A percentile compares a stretch with the other conserved stretches of the same genome.
These are phyloP conservation scores for Hypoxylon cercidicola DNA, from an alignment of 495 filamentous ascomycete species.

Conservation along the genomic window DNA sequence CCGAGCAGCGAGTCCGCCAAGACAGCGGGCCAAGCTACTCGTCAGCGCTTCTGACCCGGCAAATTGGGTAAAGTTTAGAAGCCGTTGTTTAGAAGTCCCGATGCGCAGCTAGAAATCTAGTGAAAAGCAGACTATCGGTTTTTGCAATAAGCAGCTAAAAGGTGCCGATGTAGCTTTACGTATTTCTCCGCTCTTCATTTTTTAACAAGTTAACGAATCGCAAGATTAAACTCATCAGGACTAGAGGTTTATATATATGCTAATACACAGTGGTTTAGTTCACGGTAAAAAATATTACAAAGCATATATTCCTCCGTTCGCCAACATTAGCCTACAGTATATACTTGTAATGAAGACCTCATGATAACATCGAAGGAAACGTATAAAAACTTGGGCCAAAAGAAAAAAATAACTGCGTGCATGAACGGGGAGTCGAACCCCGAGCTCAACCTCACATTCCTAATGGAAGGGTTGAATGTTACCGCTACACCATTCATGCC, in stretches of 20 bases:
- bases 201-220: too few species aligned
- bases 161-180: too few species aligned
- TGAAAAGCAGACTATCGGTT: background rate
- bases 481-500: constrained; percentile 39
- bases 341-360: too few species aligned
- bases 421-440: constrained; percentile 38
- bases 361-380: background rate
- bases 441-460: constrained; percentile 35
- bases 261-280: too few species aligned
- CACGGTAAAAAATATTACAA: too few species aligned
- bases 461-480: constrained; percentile 40
- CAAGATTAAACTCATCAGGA: too few species aligned
- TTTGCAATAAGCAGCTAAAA: too few species aligned
- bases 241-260: too few species aligned
- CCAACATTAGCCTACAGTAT: too few species aligned
- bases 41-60: constrained; percentile 27
- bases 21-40: constrained; percentile 33
- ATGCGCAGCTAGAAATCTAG: background rate
- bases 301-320: too few species aligned
- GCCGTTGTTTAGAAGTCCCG: constrained; percentile 4
- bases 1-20: constrained; percentile 28
- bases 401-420: constrained; percentile 7
- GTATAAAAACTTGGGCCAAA: background rate
- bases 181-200: too few species aligned
- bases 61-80: constrained; percentile 33